Percentiles rank a stretch among this genome's conserved stretches.
Evolutionary conservation across 2,329 filamentous ascomycete genomes (phyloP).

Genomic region (Aureobasidium sp.): DNA sequence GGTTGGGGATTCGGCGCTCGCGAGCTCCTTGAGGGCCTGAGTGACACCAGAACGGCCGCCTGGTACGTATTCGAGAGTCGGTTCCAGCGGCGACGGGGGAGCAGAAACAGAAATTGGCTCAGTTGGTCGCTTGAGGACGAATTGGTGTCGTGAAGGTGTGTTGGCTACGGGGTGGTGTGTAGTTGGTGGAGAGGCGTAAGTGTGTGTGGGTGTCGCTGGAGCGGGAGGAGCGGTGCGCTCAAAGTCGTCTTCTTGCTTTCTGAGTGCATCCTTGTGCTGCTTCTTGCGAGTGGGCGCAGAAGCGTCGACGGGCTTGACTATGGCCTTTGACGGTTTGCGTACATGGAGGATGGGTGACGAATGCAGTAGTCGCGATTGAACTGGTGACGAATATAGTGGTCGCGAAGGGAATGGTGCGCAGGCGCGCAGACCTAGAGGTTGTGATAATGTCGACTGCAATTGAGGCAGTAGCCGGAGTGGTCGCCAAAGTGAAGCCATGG

Average conservation of each 20-base stretch:
- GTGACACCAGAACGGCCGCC: background rate
- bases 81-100: background rate
- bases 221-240: background rate
- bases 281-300: background rate
- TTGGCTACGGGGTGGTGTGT: background rate
- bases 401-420: background rate
- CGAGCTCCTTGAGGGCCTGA: background rate
- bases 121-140: background rate
- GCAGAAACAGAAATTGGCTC: too few relatives aligned
- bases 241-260: background rate
- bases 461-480: slow-evolving; percentile 1
- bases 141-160: background rate
- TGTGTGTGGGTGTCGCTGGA: background rate
- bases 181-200: background rate
- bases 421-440: background rate
- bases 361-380: background rate
- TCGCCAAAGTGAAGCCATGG: slow-evolving; percentile 5
- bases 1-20: background rate
- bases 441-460: background rate
- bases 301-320: background rate
- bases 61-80: background rate
- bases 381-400: too few relatives aligned
- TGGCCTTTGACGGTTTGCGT: slow-evolving; percentile 6
- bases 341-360: background rate
- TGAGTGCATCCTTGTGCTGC: background rate